Evolutionary conservation across 805 yeast genomes (phyloP).

Genomic region (Candida multigemmis): DNA sequence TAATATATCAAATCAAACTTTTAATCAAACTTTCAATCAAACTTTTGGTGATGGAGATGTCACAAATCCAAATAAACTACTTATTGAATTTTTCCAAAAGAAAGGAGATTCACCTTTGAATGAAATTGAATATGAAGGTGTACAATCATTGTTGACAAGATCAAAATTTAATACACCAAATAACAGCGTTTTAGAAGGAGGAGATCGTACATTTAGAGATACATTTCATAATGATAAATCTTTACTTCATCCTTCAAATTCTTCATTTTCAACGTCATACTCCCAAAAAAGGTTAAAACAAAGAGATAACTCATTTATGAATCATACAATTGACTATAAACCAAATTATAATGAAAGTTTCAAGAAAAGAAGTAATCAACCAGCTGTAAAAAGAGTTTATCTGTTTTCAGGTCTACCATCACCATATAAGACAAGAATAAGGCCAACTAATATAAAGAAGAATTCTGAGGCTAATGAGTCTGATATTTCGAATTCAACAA

Average conservation of each 20-base stretch:
- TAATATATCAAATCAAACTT: too few relatives aligned
- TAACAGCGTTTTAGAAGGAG: background rate
- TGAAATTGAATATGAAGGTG: constrained; percentile 78
- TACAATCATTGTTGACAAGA: constrained; percentile 41
- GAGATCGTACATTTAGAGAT: background rate
- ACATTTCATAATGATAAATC: constrained; percentile 1
- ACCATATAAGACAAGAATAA: constrained; percentile 32
- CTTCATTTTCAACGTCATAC: constrained; percentile 20
- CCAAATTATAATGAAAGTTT: constrained; percentile 7
- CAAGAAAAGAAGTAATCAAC: constrained; percentile 13
- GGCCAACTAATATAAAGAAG: constrained; percentile 11
- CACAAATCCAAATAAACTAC: constrained; percentile 38
- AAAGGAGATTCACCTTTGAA: constrained; percentile 72
- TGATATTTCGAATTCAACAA: constrained; percentile 1
- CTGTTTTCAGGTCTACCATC: constrained; percentile 38
- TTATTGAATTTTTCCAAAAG: constrained; percentile 60
- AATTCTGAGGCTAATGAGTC: constrained; percentile 2
- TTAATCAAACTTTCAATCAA: too few relatives aligned
- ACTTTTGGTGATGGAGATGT: constrained; percentile 2
- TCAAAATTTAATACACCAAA: constrained; percentile 4
- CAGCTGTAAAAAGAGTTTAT: constrained; percentile 33
- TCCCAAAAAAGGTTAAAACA: constrained; percentile 17
- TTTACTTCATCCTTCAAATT: constrained; percentile 1
- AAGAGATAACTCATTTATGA: constrained; percentile 6
- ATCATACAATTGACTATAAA: constrained; percentile 19